Evolutionary conservation across 2,329 filamentous ascomycete genomes (phyloP), one percentile per base, ranked within the genome.

Genomic region (Karstenula rhodostoma): DNA sequence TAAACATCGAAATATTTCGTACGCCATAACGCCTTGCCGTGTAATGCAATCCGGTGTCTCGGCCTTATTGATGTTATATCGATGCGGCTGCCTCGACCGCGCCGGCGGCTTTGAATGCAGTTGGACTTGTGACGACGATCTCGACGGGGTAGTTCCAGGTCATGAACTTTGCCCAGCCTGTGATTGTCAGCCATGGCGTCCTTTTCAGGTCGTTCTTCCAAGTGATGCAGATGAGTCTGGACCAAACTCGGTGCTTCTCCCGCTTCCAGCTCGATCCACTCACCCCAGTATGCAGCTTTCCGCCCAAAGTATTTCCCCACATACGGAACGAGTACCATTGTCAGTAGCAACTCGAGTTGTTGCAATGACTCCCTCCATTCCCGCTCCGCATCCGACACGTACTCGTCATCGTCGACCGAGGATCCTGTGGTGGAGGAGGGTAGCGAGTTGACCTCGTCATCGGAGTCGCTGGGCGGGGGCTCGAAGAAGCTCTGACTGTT

Each of bases 221-320:
- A 10, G 29, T 40, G 29, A 60, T 49, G 17, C 7, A 22, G 27
- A 49, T 9, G 12, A 10, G 27, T 25, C 22, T 44, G n/a, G 42
- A 22, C 42, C 42, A 44, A 19, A 44, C 42, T 44, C 12, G 10
- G 19, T 23, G 19, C 42, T 22, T 22, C 40, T 44, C 23, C 8
- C 19, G 7, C 2, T 44, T 19, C 42, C 19, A 12, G 42, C 17
- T 22, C 19, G 19, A 40, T 44, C 7, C 42, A 84, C 90, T 77
- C 85, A 97, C 94, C 93, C 92, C 93, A 97, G 77, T 96, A 97
- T 61, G 94, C 94, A 82, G 94, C 96, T 79, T 93, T 96, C 77
- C 95, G 87, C 48, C 95, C 95, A 78, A 97, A 88, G 80, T 93
- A 98, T 80, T 98, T 99, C 60, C 95, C 95, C 68, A 93, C 83